Evolutionary conservation across 108 stramenopile species (phyloP).

Genomic region (Cyclotella kingstonii): DNA sequence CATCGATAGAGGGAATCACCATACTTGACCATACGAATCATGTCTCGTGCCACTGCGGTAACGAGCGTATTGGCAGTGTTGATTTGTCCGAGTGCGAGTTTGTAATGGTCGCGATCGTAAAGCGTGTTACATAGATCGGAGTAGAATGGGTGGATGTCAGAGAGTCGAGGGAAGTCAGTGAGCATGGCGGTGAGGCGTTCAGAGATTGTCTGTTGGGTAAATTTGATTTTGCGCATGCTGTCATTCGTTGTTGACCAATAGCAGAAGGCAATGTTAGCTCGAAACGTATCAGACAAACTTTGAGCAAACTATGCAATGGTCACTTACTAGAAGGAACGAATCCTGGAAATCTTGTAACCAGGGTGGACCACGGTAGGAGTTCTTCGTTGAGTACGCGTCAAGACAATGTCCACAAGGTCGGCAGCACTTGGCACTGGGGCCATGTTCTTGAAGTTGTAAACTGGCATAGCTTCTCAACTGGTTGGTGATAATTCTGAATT

Average conservation of each 20-base stretch:
- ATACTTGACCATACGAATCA: constrained; percentile 98
- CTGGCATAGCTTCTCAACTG: constrained; percentile 68
- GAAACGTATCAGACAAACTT: neutral
- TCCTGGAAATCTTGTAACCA: constrained; percentile 96
- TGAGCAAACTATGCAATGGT: neutral
- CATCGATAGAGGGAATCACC: constrained; percentile 98
- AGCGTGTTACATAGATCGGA: constrained; percentile 99
- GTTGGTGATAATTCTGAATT: neutral
- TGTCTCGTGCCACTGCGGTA: constrained; percentile 90
- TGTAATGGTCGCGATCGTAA: constrained; percentile 99
- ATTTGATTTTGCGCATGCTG: constrained; percentile 99
- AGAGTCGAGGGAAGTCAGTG: constrained; percentile 96
- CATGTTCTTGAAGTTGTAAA: constrained; percentile 99
- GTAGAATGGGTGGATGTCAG: constrained; percentile 99
- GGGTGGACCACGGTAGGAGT: constrained; percentile 99
- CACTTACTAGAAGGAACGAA: constrained; percentile 95
- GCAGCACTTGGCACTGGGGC: constrained; percentile 92
- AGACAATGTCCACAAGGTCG: constrained; percentile 97
- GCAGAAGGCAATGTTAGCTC: too few relatives aligned
- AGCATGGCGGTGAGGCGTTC: constrained; percentile 91
- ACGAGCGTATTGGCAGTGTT: constrained; percentile 94
- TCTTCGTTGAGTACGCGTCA: constrained; percentile 93
- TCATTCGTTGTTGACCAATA: neutral
- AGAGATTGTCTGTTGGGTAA: constrained; percentile 96
- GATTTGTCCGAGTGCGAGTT: constrained; percentile 97